Conservation (phyloP, 305 asterid species). For the Ajuga reptans region DNA sequence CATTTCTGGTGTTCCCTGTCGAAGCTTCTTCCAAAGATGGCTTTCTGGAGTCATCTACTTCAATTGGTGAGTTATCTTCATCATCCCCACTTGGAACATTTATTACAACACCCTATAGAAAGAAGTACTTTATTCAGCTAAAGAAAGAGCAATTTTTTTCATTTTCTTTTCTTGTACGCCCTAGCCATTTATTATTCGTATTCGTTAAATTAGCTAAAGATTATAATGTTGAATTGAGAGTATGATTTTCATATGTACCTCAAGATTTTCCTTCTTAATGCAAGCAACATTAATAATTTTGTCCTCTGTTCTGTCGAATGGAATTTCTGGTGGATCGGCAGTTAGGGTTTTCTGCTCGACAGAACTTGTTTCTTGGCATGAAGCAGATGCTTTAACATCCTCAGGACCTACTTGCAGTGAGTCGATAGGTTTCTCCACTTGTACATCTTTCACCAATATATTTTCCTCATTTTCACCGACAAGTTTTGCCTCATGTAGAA, state of each 20-base stretch:
- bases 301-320: background rate
- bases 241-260: background rate
- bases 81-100: background rate
- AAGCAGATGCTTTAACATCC: constrained; percentile 10
- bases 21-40: constrained; percentile 16
- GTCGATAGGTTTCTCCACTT: constrained; percentile 14
- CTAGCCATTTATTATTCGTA: no score
- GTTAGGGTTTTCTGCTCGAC: background rate
- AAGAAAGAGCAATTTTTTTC: background rate
- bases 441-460: constrained; percentile 10
- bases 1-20: background rate
- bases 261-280: background rate
- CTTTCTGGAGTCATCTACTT: constrained; percentile 3
- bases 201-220: background rate
- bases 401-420: constrained; percentile 16
- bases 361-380: constrained; percentile 17
- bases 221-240: background rate
- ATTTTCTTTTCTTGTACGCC: background rate
- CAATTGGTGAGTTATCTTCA: background rate
- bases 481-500: background rate
- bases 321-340: background rate
- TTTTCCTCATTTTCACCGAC: constrained; percentile 23
- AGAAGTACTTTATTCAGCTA: background rate
- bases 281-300: background rate
- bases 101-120: no score